A percentile compares a stretch with the other conserved stretches of the same genome.
These are phyloP conservation scores for Stylonectria norvegica DNA, from an alignment of 2,329 filamentous ascomycete genomes.

Conservation along the genomic window DNA sequence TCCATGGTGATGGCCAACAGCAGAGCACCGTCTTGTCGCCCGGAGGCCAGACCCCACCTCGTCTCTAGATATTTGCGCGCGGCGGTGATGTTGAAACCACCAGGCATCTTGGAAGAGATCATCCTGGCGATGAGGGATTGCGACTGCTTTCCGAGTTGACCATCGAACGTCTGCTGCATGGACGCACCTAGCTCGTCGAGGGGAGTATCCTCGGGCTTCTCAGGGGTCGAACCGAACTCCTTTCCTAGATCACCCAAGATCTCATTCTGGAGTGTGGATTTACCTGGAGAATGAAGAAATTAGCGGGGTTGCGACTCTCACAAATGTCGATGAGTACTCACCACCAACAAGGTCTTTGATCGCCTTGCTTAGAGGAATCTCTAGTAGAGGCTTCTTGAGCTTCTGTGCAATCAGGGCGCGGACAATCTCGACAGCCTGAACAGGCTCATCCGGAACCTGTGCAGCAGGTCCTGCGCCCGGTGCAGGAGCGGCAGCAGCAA, in stretches of 20 bases:
- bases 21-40: conserved; percentile 87
- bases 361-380: conserved; percentile 90
- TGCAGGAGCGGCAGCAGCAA: conserved; percentile 56
- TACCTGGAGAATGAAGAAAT: conserved; percentile 55
- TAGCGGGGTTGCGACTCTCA: conserved; percentile 4
- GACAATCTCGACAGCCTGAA: conserved; percentile 85
- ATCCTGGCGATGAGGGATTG: conserved; percentile 88
- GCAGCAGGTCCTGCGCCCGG: conserved; percentile 81
- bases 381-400: conserved; percentile 86
- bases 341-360: conserved; percentile 98
- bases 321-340: conserved; percentile 46
- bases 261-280: conserved; percentile 98
- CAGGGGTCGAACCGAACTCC: conserved; percentile 95
- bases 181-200: conserved; percentile 91
- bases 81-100: conserved; percentile 97
- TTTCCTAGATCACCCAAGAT: conserved; percentile 97
- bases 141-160: conserved; percentile 95
- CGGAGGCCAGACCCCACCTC: conserved; percentile 81
- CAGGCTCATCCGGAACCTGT: conserved; percentile 79
- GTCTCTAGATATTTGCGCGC: conserved; percentile 94
- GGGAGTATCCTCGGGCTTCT: conserved; percentile 97
- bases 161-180: conserved; percentile 99
- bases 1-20: conserved; percentile 90
- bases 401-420: conserved; percentile 91
- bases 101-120: conserved; percentile 99